Conservation (phyloP, 2,329 filamentous ascomycete species). For the Fusarium mundagurra region DNA sequence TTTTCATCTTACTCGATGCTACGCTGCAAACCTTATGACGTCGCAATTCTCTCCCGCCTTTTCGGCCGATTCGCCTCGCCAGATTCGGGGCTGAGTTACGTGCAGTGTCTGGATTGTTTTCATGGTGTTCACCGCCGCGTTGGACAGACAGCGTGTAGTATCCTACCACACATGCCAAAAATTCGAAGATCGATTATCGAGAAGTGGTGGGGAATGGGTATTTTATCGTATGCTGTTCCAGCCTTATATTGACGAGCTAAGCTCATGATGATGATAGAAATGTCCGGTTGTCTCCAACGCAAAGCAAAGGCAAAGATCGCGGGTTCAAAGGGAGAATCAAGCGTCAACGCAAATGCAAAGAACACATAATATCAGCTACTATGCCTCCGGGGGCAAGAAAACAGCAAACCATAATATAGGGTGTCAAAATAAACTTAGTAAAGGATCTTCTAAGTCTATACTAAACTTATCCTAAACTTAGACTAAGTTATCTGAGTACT, state of each 20-base stretch:
- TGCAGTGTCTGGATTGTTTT: not conserved
- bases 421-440: too few species aligned
- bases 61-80: too few species aligned
- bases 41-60: not conserved
- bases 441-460: too few species aligned
- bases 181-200: not conserved
- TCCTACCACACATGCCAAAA: not conserved
- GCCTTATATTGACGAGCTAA: too few species aligned
- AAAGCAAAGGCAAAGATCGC: rapidly evolving
- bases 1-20: not conserved
- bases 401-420: too few species aligned
- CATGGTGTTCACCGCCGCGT: not conserved
- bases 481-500: too few species aligned
- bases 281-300: rapidly evolving
- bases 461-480: too few species aligned
- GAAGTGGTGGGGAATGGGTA: not conserved
- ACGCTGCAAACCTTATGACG: not conserved
- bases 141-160: too few species aligned
- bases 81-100: too few species aligned
- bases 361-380: not conserved
- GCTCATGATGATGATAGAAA: rapidly evolving
- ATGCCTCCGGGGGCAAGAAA: too few species aligned
- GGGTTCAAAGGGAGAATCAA: rapidly evolving
- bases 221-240: not conserved
- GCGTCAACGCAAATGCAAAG: rapidly evolving